These are phyloP conservation scores for Kalmanozyma brasiliensis DNA, from an alignment of 1,284 basidiomycete species.

Conservation along the genomic window DNA sequence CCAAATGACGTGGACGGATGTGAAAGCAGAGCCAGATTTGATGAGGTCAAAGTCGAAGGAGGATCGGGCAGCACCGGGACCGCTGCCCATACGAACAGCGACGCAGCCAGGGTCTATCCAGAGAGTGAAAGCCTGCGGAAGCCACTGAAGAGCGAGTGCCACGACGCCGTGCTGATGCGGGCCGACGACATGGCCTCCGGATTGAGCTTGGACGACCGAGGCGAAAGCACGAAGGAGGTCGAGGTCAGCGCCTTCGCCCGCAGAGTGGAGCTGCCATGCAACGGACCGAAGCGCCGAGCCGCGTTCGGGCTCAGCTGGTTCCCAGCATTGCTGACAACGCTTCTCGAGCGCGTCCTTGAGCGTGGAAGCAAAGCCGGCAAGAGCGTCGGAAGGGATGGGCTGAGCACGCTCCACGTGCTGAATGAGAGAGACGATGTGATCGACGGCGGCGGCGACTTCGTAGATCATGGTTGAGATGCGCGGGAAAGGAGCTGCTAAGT, in stretches of 20 bases:
- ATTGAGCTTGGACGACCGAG: constrained; percentile 20
- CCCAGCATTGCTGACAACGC: constrained; percentile 44
- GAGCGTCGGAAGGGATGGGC: constrained; percentile 18
- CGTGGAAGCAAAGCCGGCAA: constrained; percentile 35
- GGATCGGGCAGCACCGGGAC: constrained; percentile 36
- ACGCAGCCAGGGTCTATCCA: constrained; percentile 63
- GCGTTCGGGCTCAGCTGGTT: constrained; percentile 25
- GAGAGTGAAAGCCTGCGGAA: constrained; percentile 44
- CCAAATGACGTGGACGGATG: constrained; percentile 42
- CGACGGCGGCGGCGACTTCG: constrained; percentile 50
- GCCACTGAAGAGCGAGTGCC: constrained; percentile 31
- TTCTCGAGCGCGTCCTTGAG: constrained; percentile 46
- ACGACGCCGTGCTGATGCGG: constrained; percentile 16
- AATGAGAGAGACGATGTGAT: constrained; percentile 38
- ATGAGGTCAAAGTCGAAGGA: constrained; percentile 23
- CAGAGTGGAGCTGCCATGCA: constrained; percentile 51
- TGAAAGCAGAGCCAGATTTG: constrained; percentile 7
- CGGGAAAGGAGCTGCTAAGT: too few species aligned
- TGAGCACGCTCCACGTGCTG: constrained; percentile 6
- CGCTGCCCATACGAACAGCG: constrained; percentile 46
- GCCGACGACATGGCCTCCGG: constrained; percentile 24
- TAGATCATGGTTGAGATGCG: constrained; percentile 52
- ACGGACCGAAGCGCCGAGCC: constrained; percentile 48
- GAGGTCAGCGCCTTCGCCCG: constrained; percentile 49
- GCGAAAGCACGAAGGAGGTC: constrained; percentile 42